Conservation (phyloP, 1,139 yeast species). For the Chernovozyma aurita region DNA sequence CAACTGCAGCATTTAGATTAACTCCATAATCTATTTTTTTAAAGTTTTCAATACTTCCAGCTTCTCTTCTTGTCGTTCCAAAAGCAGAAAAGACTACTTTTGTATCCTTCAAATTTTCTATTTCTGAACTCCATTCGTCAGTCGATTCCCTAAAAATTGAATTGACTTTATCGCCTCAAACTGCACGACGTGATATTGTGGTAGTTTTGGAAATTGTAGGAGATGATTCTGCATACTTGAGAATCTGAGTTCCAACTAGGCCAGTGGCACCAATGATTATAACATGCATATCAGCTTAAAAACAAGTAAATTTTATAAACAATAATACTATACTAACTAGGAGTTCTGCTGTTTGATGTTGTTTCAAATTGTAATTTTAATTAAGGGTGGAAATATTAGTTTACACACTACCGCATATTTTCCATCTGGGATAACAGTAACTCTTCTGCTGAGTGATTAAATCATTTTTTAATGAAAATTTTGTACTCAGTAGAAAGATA, state of each 20-base stretch:
- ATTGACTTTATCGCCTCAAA: slow-evolving; percentile 19
- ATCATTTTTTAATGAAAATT: no score
- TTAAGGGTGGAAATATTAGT: no score
- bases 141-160: slow-evolving; percentile 34
- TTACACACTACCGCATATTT: no score
- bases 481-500: no score
- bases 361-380: no score
- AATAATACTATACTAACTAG: no score
- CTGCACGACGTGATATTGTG: slow-evolving; percentile 43
- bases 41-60: slow-evolving; percentile 63
- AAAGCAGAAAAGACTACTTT: slow-evolving; percentile 54
- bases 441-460: no score
- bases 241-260: slow-evolving; percentile 47
- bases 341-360: no score
- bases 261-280: slow-evolving; percentile 61
- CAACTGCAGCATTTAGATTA: slow-evolving; percentile 59
- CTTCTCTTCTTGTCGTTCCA: slow-evolving; percentile 71
- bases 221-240: slow-evolving; percentile 32
- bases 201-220: slow-evolving; percentile 27
- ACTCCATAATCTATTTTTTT: slow-evolving; percentile 65
- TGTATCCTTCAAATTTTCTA: slow-evolving; percentile 16
- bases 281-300: slow-evolving; percentile 26
- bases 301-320: no score
- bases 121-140: slow-evolving; percentile 33
- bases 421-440: no score